A percentile compares a stretch with the other conserved stretches of the same genome.
phyloP scores from a whole-genome alignment of 805 yeast genomes.

The Barnettozyma siamensis region DNA sequence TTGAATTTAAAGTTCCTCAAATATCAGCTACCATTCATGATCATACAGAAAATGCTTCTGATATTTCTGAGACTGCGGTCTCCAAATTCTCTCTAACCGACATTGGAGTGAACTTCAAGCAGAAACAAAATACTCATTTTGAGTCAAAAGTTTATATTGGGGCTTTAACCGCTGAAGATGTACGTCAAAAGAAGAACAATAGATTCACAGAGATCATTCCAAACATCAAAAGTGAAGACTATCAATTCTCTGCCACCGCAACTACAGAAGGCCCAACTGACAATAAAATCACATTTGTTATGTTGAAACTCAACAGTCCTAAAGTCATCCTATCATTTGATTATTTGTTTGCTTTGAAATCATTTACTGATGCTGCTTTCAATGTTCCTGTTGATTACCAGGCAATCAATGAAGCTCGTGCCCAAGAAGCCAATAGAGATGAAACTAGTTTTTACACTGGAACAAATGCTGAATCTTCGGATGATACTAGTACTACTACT shows the following conservation, averaged over 20 bases:
- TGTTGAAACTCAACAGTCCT: slow-evolving; percentile 74
- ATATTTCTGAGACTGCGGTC: slow-evolving; percentile 37
- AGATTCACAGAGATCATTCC: slow-evolving; percentile 82
- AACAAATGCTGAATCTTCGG: slow-evolving; percentile 3
- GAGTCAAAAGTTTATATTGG: slow-evolving; percentile 57
- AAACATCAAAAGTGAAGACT: slow-evolving; percentile 47
- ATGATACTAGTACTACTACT: slow-evolving; percentile 5
- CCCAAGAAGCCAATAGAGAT: slow-evolving; percentile 6
- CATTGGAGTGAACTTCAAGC: slow-evolving; percentile 42
- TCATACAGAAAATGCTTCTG: slow-evolving; percentile 34
- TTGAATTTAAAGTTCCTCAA: slow-evolving; percentile 55
- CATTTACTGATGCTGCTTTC: slow-evolving; percentile 50
- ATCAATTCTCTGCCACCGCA: slow-evolving; percentile 64
- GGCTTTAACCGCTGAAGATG: slow-evolving; percentile 75
- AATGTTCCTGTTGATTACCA: slow-evolving; percentile 13
- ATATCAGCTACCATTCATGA: slow-evolving; percentile 58
- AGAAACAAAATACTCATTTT: slow-evolving; percentile 50
- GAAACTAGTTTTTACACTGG: slow-evolving; percentile 10
- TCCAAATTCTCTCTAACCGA: slow-evolving; percentile 58
- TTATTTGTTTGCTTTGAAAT: slow-evolving; percentile 69
- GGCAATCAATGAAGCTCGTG: background rate
- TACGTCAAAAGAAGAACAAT: slow-evolving; percentile 55
- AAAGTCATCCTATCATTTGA: slow-evolving; percentile 78
- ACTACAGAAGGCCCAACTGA: slow-evolving; percentile 35
- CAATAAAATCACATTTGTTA: slow-evolving; percentile 41